Base-by-base conservation (phyloP, 805 yeast genomes). In the Nadsonia fulvescens region DNA sequence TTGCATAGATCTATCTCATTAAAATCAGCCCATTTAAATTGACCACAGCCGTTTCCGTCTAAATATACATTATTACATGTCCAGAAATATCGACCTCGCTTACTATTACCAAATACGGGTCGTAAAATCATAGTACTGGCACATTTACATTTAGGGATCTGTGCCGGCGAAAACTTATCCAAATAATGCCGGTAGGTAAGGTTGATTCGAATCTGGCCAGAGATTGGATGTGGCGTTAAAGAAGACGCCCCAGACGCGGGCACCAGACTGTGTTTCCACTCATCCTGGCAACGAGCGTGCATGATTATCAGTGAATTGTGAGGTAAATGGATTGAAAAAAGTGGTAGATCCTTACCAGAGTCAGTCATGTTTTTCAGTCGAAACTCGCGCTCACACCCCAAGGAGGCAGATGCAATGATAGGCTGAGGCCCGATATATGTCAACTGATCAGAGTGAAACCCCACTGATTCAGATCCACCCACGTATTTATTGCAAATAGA, bases 261-360 rank as follows among this genome's bases (percentile, higher is more conserved):
- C 4, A 64, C 63, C 1, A 77, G 66, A 32, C 68, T 53, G 39
- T 78, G 92, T 38, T 69, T 74, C 42, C 50, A 77, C 26, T 63
- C 66, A 35, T 77, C 92, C 42, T 77, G 92, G 33, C 77, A 70
- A 1, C 79, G 81, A 1, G 79, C 74, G 32, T 71, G 69, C 91
- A 77, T 76, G 3, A 77, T 47, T 3, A 76, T 38, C 19, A 77
- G 43, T 6, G 77, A 59, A 39, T 77, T 77, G 43, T 77, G 82
- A 0, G 78, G 74, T 3, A 72, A 40, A n/a, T 69, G 72, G 1
- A 72, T 54, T 15, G 74, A 49, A 42, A 58, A 54, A 13, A 66
- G 42, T 27, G 56, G 29, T 37, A 38, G 32, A 3, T 32, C 36
- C 5, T 44, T 41, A 3, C 49, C 51, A 11, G 36, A 21, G 8